Conservation (phyloP, 176 grass and related monocot genomes). For the Pontederia crassipes region DNA sequence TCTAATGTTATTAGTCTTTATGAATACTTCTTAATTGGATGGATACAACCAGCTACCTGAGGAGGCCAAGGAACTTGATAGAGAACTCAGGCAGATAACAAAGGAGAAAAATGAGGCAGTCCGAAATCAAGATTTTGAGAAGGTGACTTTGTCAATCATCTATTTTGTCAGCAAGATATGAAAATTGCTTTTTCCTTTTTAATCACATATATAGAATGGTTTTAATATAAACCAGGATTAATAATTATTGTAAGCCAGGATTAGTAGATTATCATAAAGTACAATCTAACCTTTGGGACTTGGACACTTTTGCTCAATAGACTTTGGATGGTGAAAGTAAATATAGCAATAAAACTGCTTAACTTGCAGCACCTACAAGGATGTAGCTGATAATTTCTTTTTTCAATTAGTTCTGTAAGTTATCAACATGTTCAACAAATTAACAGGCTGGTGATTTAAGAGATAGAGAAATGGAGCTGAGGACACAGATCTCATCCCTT, state of each 20-base stretch:
- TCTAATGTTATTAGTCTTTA: no score
- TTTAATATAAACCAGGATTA: no score
- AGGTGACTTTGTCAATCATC: constrained; percentile 30
- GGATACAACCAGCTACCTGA: constrained; percentile 54
- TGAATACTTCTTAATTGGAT: no score
- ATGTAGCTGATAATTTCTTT: not conserved
- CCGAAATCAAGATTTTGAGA: constrained; percentile 96
- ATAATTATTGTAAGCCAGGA: no score
- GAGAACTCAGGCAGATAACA: constrained; percentile 84
- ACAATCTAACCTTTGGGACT: no score
- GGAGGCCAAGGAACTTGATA: constrained; percentile 97
- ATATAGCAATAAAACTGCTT: no score
- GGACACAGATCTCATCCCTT: constrained; percentile 66
- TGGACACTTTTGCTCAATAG: no score
- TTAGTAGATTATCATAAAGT: no score
- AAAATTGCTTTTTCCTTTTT: no score
- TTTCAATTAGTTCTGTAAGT: not conserved
- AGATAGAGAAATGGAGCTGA: constrained; percentile 80
- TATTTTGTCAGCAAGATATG: no score
- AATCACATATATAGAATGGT: no score
- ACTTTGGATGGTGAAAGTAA: no score
- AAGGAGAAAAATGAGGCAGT: constrained; percentile 98
- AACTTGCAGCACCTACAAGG: not conserved
- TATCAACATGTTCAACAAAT: not conserved
- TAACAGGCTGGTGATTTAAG: constrained; percentile 66